Evolutionary conservation across 495 filamentous ascomycete genomes (phyloP), one percentile per base, ranked within the genome.

Genomic region (Xylaria bambusicola): DNA sequence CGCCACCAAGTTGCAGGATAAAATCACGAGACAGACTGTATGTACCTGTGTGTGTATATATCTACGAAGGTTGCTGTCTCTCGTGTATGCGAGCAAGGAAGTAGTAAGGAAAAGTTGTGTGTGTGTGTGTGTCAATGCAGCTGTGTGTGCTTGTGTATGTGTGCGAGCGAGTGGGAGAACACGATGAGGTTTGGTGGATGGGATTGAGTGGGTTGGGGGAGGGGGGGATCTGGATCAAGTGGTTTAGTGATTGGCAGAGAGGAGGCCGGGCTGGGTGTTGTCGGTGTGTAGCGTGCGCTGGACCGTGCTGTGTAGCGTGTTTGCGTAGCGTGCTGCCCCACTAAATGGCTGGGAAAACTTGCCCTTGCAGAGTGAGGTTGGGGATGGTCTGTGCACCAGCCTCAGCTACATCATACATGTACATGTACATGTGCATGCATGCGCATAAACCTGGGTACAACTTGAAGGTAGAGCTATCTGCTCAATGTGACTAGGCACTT

Each of bases 291-390:
- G 12, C 52, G 13, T 24, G 52, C 52, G 26, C 15, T 10, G n/a
- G n/a, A n/a, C 31, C 31, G 5, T 33, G 36, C 13, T 38, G 36
- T 33, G 36, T 13, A 15, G 36, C 36, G 13, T 15, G 12, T 6
- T 15, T 7, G 36, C 15, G 36, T 15, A 9, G 36, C 36, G 15
- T 38, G 3, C 36, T 9, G 36, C 6, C 36, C 13, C 36, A 38
- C 36, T 15, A 13, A 15, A 38, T 38, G 36, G 41, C 33, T 57
- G 54, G 42, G 36, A 58, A 49, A 27, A 50, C 47, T 35, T 58
- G 55, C 54, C 42, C 54, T 49, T 57, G 56, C 46, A 51, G 48
- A 17, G 35, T 24, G 24, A 48, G 42, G 24, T 57, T 48, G 47
- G 54, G 54, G 42, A 20, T 45, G 54, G 42, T 46, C 52, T 24